phyloP scores from a whole-genome alignment of 176 grass and related monocot genomes.

The Guadua angustifolia region DNA sequence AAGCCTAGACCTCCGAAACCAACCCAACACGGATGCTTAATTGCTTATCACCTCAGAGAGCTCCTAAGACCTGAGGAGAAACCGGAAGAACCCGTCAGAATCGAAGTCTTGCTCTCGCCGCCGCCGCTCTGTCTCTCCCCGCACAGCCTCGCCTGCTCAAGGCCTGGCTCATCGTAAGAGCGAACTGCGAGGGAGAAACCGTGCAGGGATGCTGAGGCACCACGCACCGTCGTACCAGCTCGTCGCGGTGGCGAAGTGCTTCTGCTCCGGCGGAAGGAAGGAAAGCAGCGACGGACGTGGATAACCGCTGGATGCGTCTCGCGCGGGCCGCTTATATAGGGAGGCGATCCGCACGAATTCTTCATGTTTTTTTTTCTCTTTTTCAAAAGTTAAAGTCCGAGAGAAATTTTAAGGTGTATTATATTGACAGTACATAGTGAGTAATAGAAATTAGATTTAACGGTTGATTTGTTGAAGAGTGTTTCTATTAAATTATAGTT shows the following conservation, averaged over 20 bases:
- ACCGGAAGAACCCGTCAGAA: not conserved
- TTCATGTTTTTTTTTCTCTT: too few relatives aligned
- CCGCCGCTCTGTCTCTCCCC: too few relatives aligned
- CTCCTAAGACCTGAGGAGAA: not conserved
- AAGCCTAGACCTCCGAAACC: not conserved
- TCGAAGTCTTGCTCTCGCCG: too few relatives aligned
- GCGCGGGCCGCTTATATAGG: conserved; percentile 12
- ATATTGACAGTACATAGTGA: too few relatives aligned
- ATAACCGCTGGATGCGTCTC: not conserved
- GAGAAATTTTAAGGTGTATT: too few relatives aligned
- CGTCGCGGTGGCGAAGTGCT: not conserved
- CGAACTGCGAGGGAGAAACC: not conserved
- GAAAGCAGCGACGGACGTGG: not conserved
- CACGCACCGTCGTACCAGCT: not conserved
- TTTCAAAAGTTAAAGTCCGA: too few relatives aligned
- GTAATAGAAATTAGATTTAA: too few relatives aligned
- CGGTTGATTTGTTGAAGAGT: too few relatives aligned
- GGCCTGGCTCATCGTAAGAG: not conserved
- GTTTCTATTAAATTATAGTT: too few relatives aligned
- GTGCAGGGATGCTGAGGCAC: not conserved
- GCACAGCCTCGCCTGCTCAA: not conserved
- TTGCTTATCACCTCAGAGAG: too few relatives aligned
- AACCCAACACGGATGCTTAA: not conserved
- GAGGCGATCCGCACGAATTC: too few relatives aligned
- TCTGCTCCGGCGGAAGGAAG: not conserved